Evolutionary conservation across 2,329 filamentous ascomycete genomes (phyloP).

Genomic region (Boeremia lycopersici): DNA sequence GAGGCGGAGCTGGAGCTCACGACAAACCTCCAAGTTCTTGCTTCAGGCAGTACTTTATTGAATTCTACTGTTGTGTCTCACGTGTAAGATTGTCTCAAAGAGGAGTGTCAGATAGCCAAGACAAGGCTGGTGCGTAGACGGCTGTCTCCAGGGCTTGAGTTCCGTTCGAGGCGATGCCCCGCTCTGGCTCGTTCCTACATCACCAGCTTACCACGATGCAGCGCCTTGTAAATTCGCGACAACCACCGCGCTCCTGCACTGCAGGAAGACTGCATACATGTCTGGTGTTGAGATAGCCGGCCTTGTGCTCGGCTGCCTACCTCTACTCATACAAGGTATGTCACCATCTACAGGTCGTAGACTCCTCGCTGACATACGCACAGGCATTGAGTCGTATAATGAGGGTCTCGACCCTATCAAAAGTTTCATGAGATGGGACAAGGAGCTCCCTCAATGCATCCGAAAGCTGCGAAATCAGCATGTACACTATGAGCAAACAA

Average conservation of each 20-base stretch:
- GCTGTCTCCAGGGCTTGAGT: conserved; percentile 1
- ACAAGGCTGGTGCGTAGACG: conserved; percentile 9
- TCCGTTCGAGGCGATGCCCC: conserved; percentile 14
- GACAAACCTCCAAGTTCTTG: background rate
- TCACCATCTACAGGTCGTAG: background rate
- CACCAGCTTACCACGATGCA: conserved; percentile 19
- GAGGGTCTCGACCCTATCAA: conserved; percentile 50
- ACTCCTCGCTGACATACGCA: background rate
- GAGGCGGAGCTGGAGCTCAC: conserved; percentile 15
- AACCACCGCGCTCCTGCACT: background rate
- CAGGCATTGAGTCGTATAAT: conserved; percentile 46
- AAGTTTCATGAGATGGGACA: conserved; percentile 44
- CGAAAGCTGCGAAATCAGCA: conserved; percentile 47
- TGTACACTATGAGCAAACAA: conserved; percentile 45
- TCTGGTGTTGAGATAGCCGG: conserved; percentile 42
- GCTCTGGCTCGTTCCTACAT: conserved; percentile 6
- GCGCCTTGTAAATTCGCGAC: background rate
- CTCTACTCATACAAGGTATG: conserved; percentile 45
- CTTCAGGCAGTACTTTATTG: background rate
- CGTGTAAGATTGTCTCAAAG: background rate
- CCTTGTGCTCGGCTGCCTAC: conserved; percentile 46
- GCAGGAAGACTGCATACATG: conserved; percentile 22
- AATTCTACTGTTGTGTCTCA: background rate
- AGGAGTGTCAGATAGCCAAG: background rate
- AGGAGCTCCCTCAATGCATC: conserved; percentile 43